Evolutionary conservation across 1,284 basidiomycete species (phyloP).

Genomic region (Trametes pubescens): DNA sequence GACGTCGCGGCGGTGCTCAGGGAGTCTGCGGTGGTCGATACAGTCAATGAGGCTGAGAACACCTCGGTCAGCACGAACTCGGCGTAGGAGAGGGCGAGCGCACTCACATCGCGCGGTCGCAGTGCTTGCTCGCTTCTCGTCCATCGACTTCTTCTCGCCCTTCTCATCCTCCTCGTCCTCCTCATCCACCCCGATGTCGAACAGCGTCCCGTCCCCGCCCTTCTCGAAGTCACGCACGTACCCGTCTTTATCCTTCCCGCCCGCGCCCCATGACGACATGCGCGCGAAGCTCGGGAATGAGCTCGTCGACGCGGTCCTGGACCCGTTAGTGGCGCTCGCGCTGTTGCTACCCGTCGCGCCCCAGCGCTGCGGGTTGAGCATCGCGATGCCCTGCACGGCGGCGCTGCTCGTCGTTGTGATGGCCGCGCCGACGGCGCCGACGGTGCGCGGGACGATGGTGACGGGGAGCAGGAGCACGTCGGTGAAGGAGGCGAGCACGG

Average conservation of each 20-base stretch:
- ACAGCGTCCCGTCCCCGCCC: constrained; percentile 57
- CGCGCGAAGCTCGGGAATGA: constrained; percentile 27
- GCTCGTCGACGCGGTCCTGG: constrained; percentile 26
- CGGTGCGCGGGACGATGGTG: constrained; percentile 92
- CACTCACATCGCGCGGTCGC: constrained; percentile 31
- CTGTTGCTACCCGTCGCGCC: constrained; percentile 48
- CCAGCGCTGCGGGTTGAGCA: constrained; percentile 90
- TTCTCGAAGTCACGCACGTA: constrained; percentile 54
- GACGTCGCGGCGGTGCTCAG: constrained; percentile 30
- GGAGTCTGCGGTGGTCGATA: constrained; percentile 29
- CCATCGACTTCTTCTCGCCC: constrained; percentile 31
- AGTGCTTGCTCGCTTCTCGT: constrained; percentile 41
- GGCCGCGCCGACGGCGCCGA: constrained; percentile 75
- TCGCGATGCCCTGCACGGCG: constrained; percentile 84
- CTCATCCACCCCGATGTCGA: constrained; percentile 66
- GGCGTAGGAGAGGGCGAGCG: neutral
- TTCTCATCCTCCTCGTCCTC: constrained; percentile 48
- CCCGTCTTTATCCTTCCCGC: constrained; percentile 37
- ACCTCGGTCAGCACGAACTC: neutral
- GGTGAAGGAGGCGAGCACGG: constrained; percentile 91
- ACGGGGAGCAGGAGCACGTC: constrained; percentile 92
- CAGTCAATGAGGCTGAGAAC: constrained; percentile 35
- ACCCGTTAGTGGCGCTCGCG: neutral
- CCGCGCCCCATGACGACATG: constrained; percentile 30
- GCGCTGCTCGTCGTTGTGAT: constrained; percentile 75